A percentile compares a stretch with the other conserved stretches of the same genome.
These are phyloP conservation scores for Pleurotus tuoliensis DNA, from an alignment of 768 basidiomycete genomes.

Conservation along the genomic window DNA sequence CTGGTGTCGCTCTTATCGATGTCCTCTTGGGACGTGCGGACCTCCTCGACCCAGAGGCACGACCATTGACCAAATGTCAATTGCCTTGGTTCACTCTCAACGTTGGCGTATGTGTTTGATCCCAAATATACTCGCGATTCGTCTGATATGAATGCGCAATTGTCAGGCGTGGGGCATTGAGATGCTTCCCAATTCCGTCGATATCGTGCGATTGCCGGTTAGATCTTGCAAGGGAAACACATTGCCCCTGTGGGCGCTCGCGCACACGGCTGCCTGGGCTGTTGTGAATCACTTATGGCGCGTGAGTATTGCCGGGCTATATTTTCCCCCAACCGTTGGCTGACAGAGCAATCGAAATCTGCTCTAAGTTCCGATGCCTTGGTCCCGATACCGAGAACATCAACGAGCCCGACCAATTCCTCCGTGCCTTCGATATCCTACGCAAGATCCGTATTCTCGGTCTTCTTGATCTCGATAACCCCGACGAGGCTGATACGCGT, in stretches of 20 bases:
- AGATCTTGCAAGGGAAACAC: neutral
- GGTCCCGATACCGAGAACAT: neutral
- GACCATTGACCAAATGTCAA: neutral
- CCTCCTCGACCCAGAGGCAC: neutral
- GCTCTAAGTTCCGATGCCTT: neutral
- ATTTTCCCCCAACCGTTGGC: neutral
- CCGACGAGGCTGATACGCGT: neutral
- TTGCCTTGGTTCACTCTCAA: neutral
- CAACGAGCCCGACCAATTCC: neutral
- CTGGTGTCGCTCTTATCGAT: conserved; percentile 3
- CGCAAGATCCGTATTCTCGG: neutral
- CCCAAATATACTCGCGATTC: neutral
- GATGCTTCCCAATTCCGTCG: neutral
- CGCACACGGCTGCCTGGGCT: neutral
- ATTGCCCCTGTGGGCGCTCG: neutral
- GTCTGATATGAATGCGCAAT: neutral
- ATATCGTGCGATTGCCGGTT: neutral
- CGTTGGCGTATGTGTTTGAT: neutral
- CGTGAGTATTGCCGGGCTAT: neutral
- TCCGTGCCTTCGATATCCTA: neutral
- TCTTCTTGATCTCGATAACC: neutral
- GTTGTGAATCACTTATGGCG: neutral
- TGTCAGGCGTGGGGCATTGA: no score
- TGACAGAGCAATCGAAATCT: neutral
- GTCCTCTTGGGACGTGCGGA: neutral